Evolutionary conservation across 192 early-diverging fungal genomes (phyloP), one percentile per base, ranked within the genome.

Genomic region (Backusella tuberculispora): DNA sequence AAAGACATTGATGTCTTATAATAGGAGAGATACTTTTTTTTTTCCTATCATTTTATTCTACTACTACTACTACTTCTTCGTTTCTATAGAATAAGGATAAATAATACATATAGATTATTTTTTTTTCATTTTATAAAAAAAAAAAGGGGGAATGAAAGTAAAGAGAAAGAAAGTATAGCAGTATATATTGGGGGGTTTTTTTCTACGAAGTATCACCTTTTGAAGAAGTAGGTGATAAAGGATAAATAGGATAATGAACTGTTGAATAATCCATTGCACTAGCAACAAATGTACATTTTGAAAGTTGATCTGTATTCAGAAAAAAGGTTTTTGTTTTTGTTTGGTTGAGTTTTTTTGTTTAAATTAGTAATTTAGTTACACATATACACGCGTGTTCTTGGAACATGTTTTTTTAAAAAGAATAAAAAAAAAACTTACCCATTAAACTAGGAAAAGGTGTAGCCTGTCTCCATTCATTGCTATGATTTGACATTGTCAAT

Each of bases 241-340:
- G 72, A 64, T 73, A 73, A 60, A 73, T 73, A 63, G 72, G 72
- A 63, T 73, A 73, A 24, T 65, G 72, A 26, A 73, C 56, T 24
- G 66, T 68, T 14, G 72, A 17, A 64, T 73, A 73, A 45, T 73
- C 72, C 47, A 60, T 50, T 29, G 38, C 24, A 44, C 56, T 73
- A 24, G 72, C 41, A 26, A 64, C 72, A 73, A 73, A 73, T 4
- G 72, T 73, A 43, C 60, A 60, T 45, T 45, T 73, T 41, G 72
- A 73, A 13, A 73, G 53, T 73, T 73, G 72, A 34, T 73, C 71
- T 73, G 44, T 41, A 45, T 63, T 2, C 21, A 34, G 7, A 14
- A 53, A 17, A 46, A 9, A 24, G n/a, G n/a, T n/a, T n/a, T n/a
- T n/a, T n/a, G n/a, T n/a, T n/a, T n/a, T n/a, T n/a, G n/a, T n/a